Percentiles rank a stretch among this genome's conserved stretches.
Conservation (phyloP, 2,329 filamentous ascomycete genomes). For the Setomelanomma holmii region DNA sequence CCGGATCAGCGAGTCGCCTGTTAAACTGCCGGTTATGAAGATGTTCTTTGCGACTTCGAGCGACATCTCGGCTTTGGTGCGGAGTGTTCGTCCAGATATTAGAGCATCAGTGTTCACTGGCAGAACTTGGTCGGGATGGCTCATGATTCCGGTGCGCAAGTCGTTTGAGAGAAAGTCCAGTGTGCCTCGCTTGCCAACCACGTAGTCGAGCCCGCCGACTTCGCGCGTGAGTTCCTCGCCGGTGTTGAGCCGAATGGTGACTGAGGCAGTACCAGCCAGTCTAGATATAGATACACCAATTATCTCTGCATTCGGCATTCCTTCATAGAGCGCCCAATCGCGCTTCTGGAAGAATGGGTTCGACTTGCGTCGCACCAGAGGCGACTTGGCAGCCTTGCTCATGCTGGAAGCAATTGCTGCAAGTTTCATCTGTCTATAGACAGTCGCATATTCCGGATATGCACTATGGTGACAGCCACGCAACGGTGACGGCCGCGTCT, state of each 20-base stretch:
- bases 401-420: constrained; percentile 45
- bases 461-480: constrained; percentile 66
- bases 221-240: constrained; percentile 54
- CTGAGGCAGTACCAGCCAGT: constrained; percentile 23
- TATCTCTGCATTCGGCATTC: constrained; percentile 62
- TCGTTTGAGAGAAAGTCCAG: constrained; percentile 58
- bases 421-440: constrained; percentile 67
- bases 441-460: constrained; percentile 67
- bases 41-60: constrained; percentile 61
- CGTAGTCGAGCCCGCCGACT: constrained; percentile 61
- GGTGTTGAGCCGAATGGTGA: constrained; percentile 54
- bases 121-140: constrained; percentile 11
- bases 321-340: constrained; percentile 63
- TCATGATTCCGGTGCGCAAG: constrained; percentile 58
- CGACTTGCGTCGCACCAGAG: constrained; percentile 45
- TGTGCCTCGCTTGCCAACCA: constrained; percentile 63
- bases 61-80: constrained; percentile 59
- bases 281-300: constrained; percentile 42
- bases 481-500: constrained; percentile 62
- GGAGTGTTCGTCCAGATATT: constrained; percentile 62
- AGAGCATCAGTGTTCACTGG: constrained; percentile 20
- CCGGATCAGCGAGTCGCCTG: constrained; percentile 66
- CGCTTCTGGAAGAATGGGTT: constrained; percentile 56
- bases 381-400: constrained; percentile 24
- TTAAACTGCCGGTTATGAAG: constrained; percentile 66